Base-by-base conservation (phyloP, 257 asterid genomes). In the Apocynum venetum region DNA sequence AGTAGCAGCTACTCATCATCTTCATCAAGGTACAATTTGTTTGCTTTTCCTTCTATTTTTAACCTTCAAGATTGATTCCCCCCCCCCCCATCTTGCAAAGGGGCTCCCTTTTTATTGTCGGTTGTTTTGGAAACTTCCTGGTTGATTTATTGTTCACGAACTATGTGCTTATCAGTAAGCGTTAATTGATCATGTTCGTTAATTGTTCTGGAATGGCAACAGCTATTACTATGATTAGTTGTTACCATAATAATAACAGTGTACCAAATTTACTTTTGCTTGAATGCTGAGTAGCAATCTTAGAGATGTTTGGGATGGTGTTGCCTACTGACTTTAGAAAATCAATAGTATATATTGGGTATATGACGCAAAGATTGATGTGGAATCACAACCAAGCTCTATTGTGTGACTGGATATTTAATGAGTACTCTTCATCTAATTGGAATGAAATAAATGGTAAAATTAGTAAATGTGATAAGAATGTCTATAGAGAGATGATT, bases 1-100 rank as follows among this genome's bases (percentile, higher is more conserved):
- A 31, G 15, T 57, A 38, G n/a, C n/a, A n/a, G 36, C 65, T 53
- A 52, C 64, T 73, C 77, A 3, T 53, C 77, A 17, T 56, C 77
- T 4, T 71, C 81, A 46, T 78, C 77, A 72, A 11, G 81, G 81
- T 78, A 48, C 53, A 43, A 14, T 31, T 49, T 20, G 15, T 66
- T 53, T 49, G 53, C 25, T 38, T 9, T 17, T 9, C 36, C 36
- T 38, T 36, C 20, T 41, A 25, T 53, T 73, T 44, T 52, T 0
- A 3, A 8, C 44, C 52, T 51, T 57, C 51, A 77, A 60, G 74
- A 57, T 70, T 47, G 31, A 2, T 57, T 56, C 14, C 56, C 48
- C 7, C 17, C n/a, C n/a, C 51, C 11, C 19, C 25, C 20, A 25
- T 25, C 31, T 25, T 25, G 10, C 51, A 31, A 78, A 77, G 25